Evolutionary conservation across 345 rosid species (phyloP), one percentile per base, ranked within the genome.

Genomic region (Corymbia maculata): DNA sequence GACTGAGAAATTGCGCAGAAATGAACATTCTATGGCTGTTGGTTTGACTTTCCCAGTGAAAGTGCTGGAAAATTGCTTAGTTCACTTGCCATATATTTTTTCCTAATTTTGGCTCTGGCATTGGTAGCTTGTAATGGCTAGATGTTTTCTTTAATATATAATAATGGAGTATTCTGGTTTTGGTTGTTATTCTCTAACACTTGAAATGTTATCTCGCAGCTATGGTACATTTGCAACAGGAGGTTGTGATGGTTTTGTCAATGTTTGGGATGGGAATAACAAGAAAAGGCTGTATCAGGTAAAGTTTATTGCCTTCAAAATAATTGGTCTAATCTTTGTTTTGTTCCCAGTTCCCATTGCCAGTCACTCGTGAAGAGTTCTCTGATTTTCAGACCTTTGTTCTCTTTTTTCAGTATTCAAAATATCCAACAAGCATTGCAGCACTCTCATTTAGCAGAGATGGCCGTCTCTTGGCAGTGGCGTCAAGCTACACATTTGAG

Each of bases 151-250:
- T 36, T 2, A 4, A 36, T 75, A 75, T 22, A 36, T 68, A 3
- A 50, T 44, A 55, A 32, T 50, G 85, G 32, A 24, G 75, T 85
- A 79, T 36, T 45, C 10, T 86, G 57, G 86, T 42, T 75, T 75
- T 75, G 82, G 49, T 36, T 75, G 82, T 75, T 19, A 5, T 75
- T 36, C 26, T 36, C 26, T 75, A 75, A 75, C 36, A 75, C 82
- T 19, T 3, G 26, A 51, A 86, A 30, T 53, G 85, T 89, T 51
- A 66, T 86, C 59, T 32, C 91, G 92, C 94, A 98, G 99, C 52
- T 98, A 98, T 92, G 99, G 99, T 70, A 98, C 99, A 82, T 98
- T 98, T 94, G 99, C 98, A 61, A 97, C 99, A 17, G 99, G 99
- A 89, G 99, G 99, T 17, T 97, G 99, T 91, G 99, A 98, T 91